These are phyloP conservation scores for Juncus effusus DNA, from an alignment of 176 grass and related monocot species.

Conservation along the genomic window DNA sequence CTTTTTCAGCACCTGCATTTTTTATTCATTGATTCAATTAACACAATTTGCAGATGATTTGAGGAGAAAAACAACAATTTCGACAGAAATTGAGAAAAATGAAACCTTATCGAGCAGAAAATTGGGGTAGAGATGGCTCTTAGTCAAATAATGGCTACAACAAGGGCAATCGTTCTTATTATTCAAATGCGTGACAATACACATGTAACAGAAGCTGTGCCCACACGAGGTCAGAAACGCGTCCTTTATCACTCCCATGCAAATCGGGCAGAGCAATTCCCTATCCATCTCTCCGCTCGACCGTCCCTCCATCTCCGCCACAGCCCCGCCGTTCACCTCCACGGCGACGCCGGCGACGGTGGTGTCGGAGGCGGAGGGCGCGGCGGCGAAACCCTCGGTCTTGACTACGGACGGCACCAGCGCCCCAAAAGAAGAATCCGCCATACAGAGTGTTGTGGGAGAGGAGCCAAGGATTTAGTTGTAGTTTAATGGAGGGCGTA, in stretches of 20 bases:
- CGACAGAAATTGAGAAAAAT: not conserved
- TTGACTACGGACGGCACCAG: conserved; percentile 83
- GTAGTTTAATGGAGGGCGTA: conserved; percentile 47
- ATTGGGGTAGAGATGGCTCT: conserved; percentile 91
- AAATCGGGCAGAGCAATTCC: conserved; percentile 96
- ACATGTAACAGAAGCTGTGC: conserved; percentile 99
- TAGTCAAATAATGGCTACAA: conserved; percentile 80
- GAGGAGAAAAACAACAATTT: not conserved
- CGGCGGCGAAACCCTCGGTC: conserved; percentile 42
- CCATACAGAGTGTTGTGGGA: conserved; percentile 38
- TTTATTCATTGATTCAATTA: not conserved
- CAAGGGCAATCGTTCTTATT: conserved; percentile 94
- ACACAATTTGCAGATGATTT: conserved; percentile 11
- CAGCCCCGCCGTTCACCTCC: not conserved
- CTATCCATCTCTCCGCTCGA: conserved; percentile 37
- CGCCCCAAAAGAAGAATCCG: conserved; percentile 69
- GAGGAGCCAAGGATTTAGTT: not conserved
- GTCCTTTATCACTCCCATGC: conserved; percentile 98
- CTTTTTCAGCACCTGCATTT: conserved; percentile 77
- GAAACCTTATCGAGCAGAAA: conserved; percentile 95
- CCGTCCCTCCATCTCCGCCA: not conserved
- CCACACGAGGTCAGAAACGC: conserved; percentile 92
- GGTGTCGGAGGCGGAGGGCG: conserved; percentile 36
- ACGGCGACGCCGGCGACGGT: conserved; percentile 22
- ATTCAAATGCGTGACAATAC: conserved; percentile 92